Evolutionary conservation across 2,329 filamentous ascomycete species (phyloP), one percentile per base, ranked within the genome.

Genomic region (Ascocoryne sarcoides): DNA sequence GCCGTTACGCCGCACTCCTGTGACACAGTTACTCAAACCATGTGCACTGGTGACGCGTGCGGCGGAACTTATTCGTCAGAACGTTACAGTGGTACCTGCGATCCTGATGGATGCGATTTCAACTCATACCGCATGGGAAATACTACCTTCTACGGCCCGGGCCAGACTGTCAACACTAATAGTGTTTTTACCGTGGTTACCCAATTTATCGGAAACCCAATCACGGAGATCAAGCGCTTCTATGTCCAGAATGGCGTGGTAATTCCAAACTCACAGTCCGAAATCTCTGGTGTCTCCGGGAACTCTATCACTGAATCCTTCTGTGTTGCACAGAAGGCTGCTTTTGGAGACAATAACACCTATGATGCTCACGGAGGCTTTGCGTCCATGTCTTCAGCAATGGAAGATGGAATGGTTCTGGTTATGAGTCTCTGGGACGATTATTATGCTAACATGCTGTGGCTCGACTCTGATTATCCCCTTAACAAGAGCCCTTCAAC

Each of bases 31-130:
- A 79, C 57, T 64, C 70, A 40, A 77, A 75, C 63, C 63, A 62
- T 40, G 45, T 76, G 72, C 62, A 42, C 17, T 10, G 53, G 50
- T 19, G 57, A 61, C 34, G 52, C 56, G 14, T 72, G 68, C 46
- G 68, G 68, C 10, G 32, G 32, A 14, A 35, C 32, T 19, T 35
- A 35, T 19, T 35, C 32, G 5, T 19, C 15, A 3, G 32, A 35
- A 12, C 17, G 32, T 50, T 76, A 77, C 52, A 56, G 53, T 10
- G 73, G 73, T 40, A 56, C 70, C 19, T 79, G 75, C 56, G 75
- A 79, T 57, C 70, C 71, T 45, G 72, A 75, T 49, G 75, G 75
- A 37, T 79, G 75, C 49, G 75, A 77, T 52, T 77, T 73, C 65
- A 76, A 76, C 64, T 61, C 68, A 12, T 79, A 69, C 67, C 71